Conservation (phyloP, 495 filamentous ascomycete genomes). For the Saxophila tyrrhenica region DNA sequence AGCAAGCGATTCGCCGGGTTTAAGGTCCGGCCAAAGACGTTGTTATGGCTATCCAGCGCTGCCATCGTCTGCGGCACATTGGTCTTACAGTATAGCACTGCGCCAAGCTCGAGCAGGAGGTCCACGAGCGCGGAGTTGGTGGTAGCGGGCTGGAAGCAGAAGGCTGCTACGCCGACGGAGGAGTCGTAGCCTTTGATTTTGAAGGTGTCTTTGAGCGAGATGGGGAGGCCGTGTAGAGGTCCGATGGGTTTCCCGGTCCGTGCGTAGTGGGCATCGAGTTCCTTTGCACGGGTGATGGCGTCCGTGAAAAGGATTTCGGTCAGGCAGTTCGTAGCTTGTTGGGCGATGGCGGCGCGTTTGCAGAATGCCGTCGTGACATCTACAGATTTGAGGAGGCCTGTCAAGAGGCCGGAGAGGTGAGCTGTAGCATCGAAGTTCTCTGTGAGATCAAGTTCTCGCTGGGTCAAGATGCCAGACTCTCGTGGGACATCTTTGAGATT, state of each 20-base stretch:
- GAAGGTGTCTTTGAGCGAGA: conserved; percentile 34
- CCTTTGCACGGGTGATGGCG: conserved; percentile 25
- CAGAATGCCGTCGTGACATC: conserved; percentile 50
- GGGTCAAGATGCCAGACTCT: conserved; percentile 35
- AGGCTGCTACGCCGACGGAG: conserved; percentile 25
- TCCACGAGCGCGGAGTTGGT: conserved; percentile 25
- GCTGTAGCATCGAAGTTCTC: conserved; percentile 44
- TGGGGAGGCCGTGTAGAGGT: conserved; percentile 32
- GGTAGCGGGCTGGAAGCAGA: conserved; percentile 25
- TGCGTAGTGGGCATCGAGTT: conserved; percentile 27
- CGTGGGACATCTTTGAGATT: conserved; percentile 26
- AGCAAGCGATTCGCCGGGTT: conserved; percentile 30
- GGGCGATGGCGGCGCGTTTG: conserved; percentile 39
- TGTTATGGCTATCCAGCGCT: conserved; percentile 33
- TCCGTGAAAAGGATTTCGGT: conserved; percentile 32
- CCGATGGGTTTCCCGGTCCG: conserved; percentile 25
- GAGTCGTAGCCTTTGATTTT: conserved; percentile 29
- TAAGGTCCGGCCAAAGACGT: conserved; percentile 32
- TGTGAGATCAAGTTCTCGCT: conserved; percentile 46
- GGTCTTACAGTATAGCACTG: conserved; percentile 37
- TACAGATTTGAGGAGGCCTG: conserved; percentile 37
- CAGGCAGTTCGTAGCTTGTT: conserved; percentile 33
- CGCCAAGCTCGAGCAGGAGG: conserved; percentile 27
- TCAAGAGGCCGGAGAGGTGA: conserved; percentile 38
- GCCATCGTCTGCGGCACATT: conserved; percentile 35